Evolutionary conservation across 2,329 filamentous ascomycete genomes (phyloP).

Genomic region (Neoarthrinium moseri): DNA sequence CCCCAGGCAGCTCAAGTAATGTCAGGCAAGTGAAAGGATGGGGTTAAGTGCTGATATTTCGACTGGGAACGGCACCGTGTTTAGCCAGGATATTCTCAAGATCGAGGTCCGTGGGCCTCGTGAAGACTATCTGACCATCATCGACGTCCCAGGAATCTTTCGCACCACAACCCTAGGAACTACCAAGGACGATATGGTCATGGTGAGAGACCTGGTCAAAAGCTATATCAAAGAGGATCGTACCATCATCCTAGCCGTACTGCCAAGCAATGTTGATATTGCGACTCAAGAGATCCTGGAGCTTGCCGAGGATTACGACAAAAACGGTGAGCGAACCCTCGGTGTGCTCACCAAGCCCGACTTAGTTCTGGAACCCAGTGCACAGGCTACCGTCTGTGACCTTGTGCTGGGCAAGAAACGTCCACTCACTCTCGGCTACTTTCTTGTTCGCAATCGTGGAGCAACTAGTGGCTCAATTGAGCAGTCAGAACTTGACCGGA

Average conservation of each 20-base stretch:
- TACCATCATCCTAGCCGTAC: slow-evolving; percentile 48
- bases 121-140: slow-evolving; percentile 12
- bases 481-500: neutral
- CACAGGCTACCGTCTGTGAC: slow-evolving; percentile 32
- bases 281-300: slow-evolving; percentile 40
- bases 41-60: slow-evolving; percentile 1
- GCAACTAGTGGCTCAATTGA: slow-evolving; percentile 24
- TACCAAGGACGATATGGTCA: slow-evolving; percentile 11
- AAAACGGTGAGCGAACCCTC: slow-evolving; percentile 38
- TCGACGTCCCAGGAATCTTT: slow-evolving; percentile 14
- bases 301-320: slow-evolving; percentile 35
- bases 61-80: slow-evolving; percentile 2
- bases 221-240: slow-evolving; percentile 39
- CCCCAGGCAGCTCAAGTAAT: neutral
- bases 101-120: slow-evolving; percentile 16
- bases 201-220: slow-evolving; percentile 18
- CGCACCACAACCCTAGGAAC: slow-evolving; percentile 8
- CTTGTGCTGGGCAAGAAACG: slow-evolving; percentile 35
- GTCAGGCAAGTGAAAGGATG: slow-evolving; percentile 11
- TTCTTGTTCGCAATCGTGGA: slow-evolving; percentile 41
- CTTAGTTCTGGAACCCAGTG: slow-evolving; percentile 38
- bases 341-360: slow-evolving; percentile 61
- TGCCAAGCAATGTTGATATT: slow-evolving; percentile 38
- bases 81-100: slow-evolving; percentile 14
- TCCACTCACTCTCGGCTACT: slow-evolving; percentile 41